Evolutionary conservation across 257 asterid genomes (phyloP), one percentile per base, ranked within the genome.

Genomic region (Lithospermum erythrorhizon): DNA sequence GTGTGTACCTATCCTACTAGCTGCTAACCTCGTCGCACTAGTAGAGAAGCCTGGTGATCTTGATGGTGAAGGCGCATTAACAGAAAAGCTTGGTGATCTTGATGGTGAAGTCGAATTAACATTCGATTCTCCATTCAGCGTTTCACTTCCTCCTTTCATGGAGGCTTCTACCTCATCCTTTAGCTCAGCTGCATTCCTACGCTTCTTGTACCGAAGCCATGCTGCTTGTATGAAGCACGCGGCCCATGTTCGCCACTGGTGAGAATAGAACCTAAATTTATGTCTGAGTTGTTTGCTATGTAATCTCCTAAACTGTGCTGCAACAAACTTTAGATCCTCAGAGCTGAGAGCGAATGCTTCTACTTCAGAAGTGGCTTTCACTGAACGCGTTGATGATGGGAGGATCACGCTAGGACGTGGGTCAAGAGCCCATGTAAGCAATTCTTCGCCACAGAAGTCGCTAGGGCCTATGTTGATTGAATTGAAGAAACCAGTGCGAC

Each of bases 221-320:
- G 85, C 83, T 1, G 91, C 89, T 66, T 86, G 95, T 51, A 86
- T 79, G 55, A 76, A 83, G 63, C 88, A 81, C 11, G 90, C 90
- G 6, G 82, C 95, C 95, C 95, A 86, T 6, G 88, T 81, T 76
- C 95, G 66, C 95, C 95, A 86, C 32, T 83, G 90, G 20, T 83
- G 85, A 18, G 95, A 86, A 53, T 85, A 76, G 65, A 75, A 81
- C 70, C 90, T 66, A 14, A 86, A 83, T 9, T 82, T 86, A 3
- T 86, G 95, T 78, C 76, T 86, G 48, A 86, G 56, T 59, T 83
- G 84, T 72, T 86, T 86, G 74, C 85, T 79, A 8, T 83, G 90
- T 19, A 86, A 68, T 59, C 78, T 86, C 23, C 86, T 68, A 62
- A 83, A 86, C 58, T 86, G 90, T 6, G 83, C 77, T 6, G 95